A percentile compares a stretch with the other conserved stretches of the same genome.
phyloP scores from a whole-genome alignment of 305 asterid species.

The Caryopteris hybrid region DNA sequence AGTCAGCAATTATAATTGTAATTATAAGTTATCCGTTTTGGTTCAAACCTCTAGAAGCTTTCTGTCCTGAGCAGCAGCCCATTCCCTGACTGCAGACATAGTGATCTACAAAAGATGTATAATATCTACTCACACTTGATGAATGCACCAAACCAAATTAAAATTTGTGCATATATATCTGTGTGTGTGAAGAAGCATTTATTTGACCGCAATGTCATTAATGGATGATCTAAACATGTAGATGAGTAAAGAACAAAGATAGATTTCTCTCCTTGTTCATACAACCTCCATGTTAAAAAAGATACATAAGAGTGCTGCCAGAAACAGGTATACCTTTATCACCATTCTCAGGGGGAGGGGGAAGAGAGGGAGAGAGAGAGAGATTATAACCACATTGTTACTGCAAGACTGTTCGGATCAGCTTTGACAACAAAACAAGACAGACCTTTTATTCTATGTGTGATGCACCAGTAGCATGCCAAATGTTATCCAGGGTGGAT shows the following conservation, averaged over 20 bases:
- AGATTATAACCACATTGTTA: neutral
- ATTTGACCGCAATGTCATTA: neutral
- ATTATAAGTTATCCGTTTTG: neutral
- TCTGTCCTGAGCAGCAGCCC: slow-evolving; percentile 90
- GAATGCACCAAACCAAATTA: slow-evolving; percentile 7
- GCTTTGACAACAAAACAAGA: neutral
- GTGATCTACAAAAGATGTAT: slow-evolving; percentile 54
- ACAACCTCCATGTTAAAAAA: neutral
- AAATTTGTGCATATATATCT: no score
- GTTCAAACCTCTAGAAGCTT: slow-evolving; percentile 66
- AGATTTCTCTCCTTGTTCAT: neutral
- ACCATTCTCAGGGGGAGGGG: neutral
- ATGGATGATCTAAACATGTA: neutral
- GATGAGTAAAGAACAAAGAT: neutral
- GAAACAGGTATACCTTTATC: neutral
- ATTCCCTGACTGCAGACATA: slow-evolving; percentile 90
- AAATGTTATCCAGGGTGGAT: neutral
- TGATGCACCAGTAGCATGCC: neutral
- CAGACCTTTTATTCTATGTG: neutral
- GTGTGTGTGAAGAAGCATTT: neutral
- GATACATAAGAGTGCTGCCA: neutral
- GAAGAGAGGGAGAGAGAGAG: neutral
- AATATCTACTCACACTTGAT: no score
- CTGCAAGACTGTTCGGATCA: neutral
- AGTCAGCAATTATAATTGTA: slow-evolving; percentile 6